A percentile compares a stretch with the other conserved stretches of the same genome.
These are phyloP conservation scores for Xylariaceae sp. DNA, from an alignment of 2,329 filamentous ascomycete genomes.

Conservation along the genomic window DNA sequence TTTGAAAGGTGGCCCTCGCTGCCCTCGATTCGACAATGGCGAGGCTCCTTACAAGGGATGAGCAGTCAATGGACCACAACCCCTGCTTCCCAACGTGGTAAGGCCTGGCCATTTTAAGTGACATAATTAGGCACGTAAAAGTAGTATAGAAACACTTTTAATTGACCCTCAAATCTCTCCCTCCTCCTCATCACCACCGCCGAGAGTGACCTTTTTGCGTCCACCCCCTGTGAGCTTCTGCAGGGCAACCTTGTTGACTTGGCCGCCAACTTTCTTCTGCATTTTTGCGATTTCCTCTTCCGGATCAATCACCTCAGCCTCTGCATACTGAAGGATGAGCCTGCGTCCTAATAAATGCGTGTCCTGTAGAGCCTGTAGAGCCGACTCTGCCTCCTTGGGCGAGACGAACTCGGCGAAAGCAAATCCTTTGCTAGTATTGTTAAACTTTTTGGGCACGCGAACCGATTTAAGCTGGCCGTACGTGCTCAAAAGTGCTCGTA, in stretches of 20 bases:
- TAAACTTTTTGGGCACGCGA: slow-evolving; percentile 93
- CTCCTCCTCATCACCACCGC: slow-evolving; percentile 67
- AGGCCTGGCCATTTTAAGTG: slow-evolving; percentile 31
- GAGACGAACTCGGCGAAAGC: slow-evolving; percentile 97
- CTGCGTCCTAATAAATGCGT: slow-evolving; percentile 91
- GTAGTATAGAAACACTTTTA: slow-evolving; percentile 33
- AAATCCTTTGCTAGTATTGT: slow-evolving; percentile 85
- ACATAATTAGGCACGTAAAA: slow-evolving; percentile 32
- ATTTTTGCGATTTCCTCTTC: slow-evolving; percentile 97
- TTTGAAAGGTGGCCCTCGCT: slow-evolving; percentile 14
- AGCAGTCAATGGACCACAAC: slow-evolving; percentile 29
- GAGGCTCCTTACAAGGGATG: slow-evolving; percentile 31
- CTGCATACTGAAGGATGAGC: slow-evolving; percentile 88
- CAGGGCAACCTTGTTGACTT: slow-evolving; percentile 87
- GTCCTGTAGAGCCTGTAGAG: slow-evolving; percentile 86
- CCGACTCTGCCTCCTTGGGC: slow-evolving; percentile 84
- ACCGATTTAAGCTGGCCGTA: slow-evolving; percentile 94
- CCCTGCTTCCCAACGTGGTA: slow-evolving; percentile 32
- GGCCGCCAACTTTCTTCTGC: slow-evolving; percentile 90
- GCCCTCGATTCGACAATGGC: slow-evolving; percentile 17
- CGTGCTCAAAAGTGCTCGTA: slow-evolving; percentile 80
- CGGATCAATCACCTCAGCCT: slow-evolving; percentile 84
- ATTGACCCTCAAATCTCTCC: slow-evolving; percentile 47
- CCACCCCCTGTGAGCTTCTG: slow-evolving; percentile 84
- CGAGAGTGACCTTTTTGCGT: slow-evolving; percentile 87